phyloP scores from a whole-genome alignment of 352 stramenopile genomes.

The Phytophthora idaei region DNA sequence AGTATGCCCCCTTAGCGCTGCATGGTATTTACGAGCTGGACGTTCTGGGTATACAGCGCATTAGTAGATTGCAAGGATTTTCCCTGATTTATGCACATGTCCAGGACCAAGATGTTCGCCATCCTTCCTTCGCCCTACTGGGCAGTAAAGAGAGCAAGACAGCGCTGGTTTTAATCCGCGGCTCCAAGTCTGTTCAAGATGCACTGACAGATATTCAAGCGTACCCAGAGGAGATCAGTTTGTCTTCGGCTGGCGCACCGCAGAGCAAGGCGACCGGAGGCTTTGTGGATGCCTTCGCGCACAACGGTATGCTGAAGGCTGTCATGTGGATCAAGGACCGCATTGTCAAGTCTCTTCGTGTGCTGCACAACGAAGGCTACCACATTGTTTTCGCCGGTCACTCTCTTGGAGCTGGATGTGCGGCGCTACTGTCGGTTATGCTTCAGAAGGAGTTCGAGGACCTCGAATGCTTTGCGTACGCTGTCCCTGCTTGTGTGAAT shows the following conservation, averaged over 20 bases:
- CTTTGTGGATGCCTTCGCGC: slow-evolving; percentile 86
- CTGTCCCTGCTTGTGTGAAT: slow-evolving; percentile 83
- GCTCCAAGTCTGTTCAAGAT: slow-evolving; percentile 88
- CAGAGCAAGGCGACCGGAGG: slow-evolving; percentile 59
- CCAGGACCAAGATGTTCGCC: slow-evolving; percentile 81
- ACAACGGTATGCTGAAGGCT: slow-evolving; percentile 88
- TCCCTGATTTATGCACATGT: slow-evolving; percentile 81
- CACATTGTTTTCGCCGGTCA: slow-evolving; percentile 84
- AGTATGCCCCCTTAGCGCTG: slow-evolving; percentile 77
- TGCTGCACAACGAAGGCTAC: slow-evolving; percentile 79
- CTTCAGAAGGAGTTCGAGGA: slow-evolving; percentile 86
- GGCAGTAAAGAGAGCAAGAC: slow-evolving; percentile 84
- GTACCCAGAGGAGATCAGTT: slow-evolving; percentile 74
- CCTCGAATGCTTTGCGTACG: slow-evolving; percentile 87
- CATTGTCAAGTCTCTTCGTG: slow-evolving; percentile 75
- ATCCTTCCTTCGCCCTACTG: slow-evolving; percentile 81
- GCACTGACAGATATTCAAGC: slow-evolving; percentile 86
- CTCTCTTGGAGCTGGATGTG: slow-evolving; percentile 81
- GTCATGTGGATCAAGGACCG: slow-evolving; percentile 90
- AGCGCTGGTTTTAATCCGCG: slow-evolving; percentile 78
- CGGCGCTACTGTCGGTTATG: slow-evolving; percentile 80
- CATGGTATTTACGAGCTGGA: slow-evolving; percentile 88
- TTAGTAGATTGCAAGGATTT: slow-evolving; percentile 81
- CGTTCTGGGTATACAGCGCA: slow-evolving; percentile 84
- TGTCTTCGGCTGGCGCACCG: slow-evolving; percentile 43